phyloP scores from a whole-genome alignment of 208 protist species.

The Tritrichomonas foetus region DNA sequence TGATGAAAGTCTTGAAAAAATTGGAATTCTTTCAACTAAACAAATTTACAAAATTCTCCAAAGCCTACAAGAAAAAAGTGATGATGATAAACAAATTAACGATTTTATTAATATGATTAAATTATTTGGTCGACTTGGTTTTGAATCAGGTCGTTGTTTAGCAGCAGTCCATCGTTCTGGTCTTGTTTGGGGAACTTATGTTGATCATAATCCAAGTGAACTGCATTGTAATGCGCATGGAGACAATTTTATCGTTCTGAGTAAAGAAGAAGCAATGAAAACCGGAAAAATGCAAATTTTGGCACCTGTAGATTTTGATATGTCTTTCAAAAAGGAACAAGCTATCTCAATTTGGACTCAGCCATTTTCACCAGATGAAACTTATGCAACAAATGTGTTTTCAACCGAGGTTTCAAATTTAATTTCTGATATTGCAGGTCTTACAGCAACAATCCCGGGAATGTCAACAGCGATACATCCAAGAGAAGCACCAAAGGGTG shows the following conservation, averaged over 20 bases:
- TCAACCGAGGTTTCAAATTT: background rate
- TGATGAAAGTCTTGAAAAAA: background rate
- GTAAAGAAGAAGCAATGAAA: too few species aligned
- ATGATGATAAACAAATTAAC: too few species aligned
- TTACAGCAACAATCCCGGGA: background rate
- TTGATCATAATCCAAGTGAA: background rate
- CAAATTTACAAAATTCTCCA: background rate
- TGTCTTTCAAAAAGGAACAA: background rate
- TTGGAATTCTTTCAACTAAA: background rate
- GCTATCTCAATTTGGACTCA: background rate
- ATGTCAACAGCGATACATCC: background rate
- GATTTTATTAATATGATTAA: background rate
- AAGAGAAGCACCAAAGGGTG: background rate
- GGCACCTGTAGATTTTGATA: slow-evolving; percentile 11
- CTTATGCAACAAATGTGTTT: background rate
- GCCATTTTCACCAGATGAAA: background rate
- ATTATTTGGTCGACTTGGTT: background rate
- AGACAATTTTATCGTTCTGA: background rate
- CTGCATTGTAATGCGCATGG: background rate
- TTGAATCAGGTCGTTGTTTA: background rate
- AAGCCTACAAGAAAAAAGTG: too few species aligned
- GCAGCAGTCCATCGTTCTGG: background rate
- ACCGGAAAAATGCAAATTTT: background rate
- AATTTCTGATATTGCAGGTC: background rate
- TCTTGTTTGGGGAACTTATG: background rate